Evolutionary conservation across 2,329 filamentous ascomycete genomes (phyloP), one percentile per base, ranked within the genome.

Genomic region (Plenodomus tracheiphilus): DNA sequence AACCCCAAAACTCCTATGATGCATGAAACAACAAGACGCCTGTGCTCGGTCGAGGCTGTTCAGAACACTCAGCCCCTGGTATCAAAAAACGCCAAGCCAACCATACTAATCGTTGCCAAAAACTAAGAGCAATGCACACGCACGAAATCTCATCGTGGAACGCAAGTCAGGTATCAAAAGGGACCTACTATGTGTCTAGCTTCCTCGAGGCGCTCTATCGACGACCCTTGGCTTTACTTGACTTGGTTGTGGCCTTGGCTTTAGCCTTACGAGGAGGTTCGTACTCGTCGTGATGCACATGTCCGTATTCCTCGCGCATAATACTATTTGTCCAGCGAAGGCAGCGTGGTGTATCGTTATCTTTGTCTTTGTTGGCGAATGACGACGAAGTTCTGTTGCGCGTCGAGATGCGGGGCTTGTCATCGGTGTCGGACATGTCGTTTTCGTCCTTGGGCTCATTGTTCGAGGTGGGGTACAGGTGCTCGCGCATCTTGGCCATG

Each of bases 401-500:
- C 2, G 85, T 88, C 22, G 81, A 82, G 62, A 87, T 79, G 17
- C 84, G 76, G 15, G 78, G 80, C 10, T 74, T 73, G 38, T 77
- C 74, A 54, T 77, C 75, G 17, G 77, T 76, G 49, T 65, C 66
- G 61, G 77, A 75, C 44, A 65, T 66, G 54, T 77, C 75, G 58
- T 77, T 73, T 47, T 80, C 76, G 46, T 81, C 75, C 18, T 78
- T 75, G 30, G 1, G 73, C 68, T 11, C 77, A 75, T 46, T 32
- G 4, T 32, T 11, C 4, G 8, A 4, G 6, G 28, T 4, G 6
- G 28, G 28, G 8, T 10, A 4, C 11, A 95, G 79, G 63, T 96
- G 96, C 56, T 81, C 78, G 54, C 84, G 84, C 54, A 95, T 86
- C 64, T 86, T 87, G 62, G 86, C 79, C 92, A 97, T 97, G 64